Percentiles rank a stretch among this genome's conserved stretches.
Evolutionary conservation across 2,329 filamentous ascomycete genomes (phyloP).

Genomic region (Aureobasidium sp.): DNA sequence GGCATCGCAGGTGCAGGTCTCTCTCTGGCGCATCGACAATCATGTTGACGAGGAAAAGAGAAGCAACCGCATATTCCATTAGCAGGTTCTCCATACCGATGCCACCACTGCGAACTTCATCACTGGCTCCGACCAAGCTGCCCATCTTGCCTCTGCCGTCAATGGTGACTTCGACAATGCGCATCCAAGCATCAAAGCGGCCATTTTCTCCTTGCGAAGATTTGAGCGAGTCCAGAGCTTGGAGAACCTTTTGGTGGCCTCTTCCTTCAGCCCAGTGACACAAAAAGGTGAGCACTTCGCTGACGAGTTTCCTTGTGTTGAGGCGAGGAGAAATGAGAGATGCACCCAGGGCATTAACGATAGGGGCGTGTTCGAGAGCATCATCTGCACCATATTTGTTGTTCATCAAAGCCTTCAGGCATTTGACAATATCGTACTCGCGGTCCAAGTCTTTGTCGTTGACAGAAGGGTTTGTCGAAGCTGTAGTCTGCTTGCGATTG

Average conservation of each 20-base stretch:
- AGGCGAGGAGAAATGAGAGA: conserved; percentile 82
- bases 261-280: conserved; percentile 88
- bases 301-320: conserved; percentile 87
- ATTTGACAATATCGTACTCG: conserved; percentile 97
- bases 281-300: conserved; percentile 90
- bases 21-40: conserved; percentile 82
- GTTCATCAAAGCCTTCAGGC: conserved; percentile 95
- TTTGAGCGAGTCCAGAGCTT: conserved; percentile 88
- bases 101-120: conserved; percentile 89
- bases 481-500: conserved; percentile 73
- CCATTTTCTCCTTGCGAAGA: conserved; percentile 82
- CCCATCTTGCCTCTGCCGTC: conserved; percentile 98
- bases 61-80: conserved; percentile 97
- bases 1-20: conserved; percentile 83
- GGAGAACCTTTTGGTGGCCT: conserved; percentile 86
- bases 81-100: conserved; percentile 98
- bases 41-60: conserved; percentile 93
- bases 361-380: conserved; percentile 79
- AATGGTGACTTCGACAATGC: conserved; percentile 91
- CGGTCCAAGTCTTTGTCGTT: conserved; percentile 76
- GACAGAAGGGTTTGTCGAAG: conserved; percentile 53
- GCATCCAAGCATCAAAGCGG: conserved; percentile 97
- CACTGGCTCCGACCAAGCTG: conserved; percentile 89
- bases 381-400: conserved; percentile 98
- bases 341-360: conserved; percentile 77